These are phyloP conservation scores for Luffa acutangula DNA, from an alignment of 306 rosid species.

Conservation along the genomic window DNA sequence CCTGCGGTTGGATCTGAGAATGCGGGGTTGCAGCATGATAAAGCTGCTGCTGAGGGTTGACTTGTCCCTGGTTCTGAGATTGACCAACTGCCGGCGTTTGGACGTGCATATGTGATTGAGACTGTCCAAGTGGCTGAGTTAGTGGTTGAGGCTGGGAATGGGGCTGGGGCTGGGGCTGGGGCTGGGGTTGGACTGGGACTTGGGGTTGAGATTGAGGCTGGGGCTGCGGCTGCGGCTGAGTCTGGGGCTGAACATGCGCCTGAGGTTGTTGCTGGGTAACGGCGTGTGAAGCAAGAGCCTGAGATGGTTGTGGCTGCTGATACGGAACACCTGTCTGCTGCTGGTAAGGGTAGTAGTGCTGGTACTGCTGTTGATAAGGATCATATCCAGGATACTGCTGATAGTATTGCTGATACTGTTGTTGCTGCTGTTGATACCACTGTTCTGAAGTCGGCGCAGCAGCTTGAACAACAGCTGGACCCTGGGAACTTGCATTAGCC, in stretches of 20 bases:
- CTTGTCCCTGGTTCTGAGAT: conserved; percentile 58
- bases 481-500: conserved; percentile 42
- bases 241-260: conserved; percentile 21
- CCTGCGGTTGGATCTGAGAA: conserved; percentile 36
- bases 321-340: conserved; percentile 47
- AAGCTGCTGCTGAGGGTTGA: conserved; percentile 46
- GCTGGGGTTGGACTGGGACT: conserved; percentile 22
- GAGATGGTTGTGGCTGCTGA: conserved; percentile 37
- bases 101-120: conserved; percentile 13
- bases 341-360: conserved; percentile 75
- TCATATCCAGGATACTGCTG: conserved; percentile 94
- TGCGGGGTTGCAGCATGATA: conserved; percentile 43
- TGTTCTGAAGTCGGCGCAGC: conserved; percentile 57
- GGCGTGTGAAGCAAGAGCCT: conserved; percentile 31
- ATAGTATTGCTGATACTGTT: conserved; percentile 79
- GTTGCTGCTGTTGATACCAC: conserved; percentile 88
- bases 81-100: conserved; percentile 30
- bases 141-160: conserved; percentile 33
- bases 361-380: conserved; percentile 84
- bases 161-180: conserved; percentile 32
- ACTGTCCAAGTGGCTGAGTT: conserved; percentile 30
- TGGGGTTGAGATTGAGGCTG: conserved; percentile 21
- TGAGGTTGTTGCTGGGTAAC: conserved; percentile 31
- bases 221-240: conserved; percentile 22
- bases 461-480: conserved; percentile 43